A percentile compares a stretch with the other conserved stretches of the same genome.
These are phyloP conservation scores for Melanomma pulvis-pyrius DNA, from an alignment of 495 filamentous ascomycete species.

Conservation along the genomic window DNA sequence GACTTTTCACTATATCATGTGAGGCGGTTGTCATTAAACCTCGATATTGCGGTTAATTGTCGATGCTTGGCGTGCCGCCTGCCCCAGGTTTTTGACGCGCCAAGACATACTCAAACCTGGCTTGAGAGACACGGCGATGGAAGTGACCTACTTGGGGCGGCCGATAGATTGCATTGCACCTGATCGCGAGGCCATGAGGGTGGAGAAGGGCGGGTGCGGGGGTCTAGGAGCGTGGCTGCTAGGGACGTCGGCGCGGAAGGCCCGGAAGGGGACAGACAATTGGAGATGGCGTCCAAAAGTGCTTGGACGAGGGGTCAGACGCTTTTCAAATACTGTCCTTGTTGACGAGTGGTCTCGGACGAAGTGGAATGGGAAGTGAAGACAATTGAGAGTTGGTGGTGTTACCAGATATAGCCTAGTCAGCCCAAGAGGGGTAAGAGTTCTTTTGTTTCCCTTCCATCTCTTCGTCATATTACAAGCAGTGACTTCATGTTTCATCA, in stretches of 20 bases:
- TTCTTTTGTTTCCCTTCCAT: too few species aligned
- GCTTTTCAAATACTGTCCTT: too few species aligned
- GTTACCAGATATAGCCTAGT: too few species aligned
- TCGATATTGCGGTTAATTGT: constrained; percentile 26
- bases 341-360: too few species aligned
- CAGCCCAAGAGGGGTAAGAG: too few species aligned
- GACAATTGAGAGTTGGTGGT: too few species aligned
- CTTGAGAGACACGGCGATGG: not conserved
- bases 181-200: constrained; percentile 5
- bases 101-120: constrained; percentile 2
- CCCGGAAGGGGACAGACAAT: constrained; percentile 1
- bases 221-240: not conserved
- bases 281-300: not conserved
- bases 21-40: constrained; percentile 10
- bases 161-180: constrained; percentile 7
- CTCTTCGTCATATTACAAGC: too few species aligned
- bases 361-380: too few species aligned
- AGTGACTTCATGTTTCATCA: too few species aligned
- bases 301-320: not conserved
- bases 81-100: constrained; percentile 12
- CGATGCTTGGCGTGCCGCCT: not conserved
- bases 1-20: constrained; percentile 18
- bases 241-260: constrained; percentile 26
- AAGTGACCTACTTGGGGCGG: not conserved
- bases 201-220: not conserved